These are phyloP conservation scores for Cutaneotrichosporon dermatis DNA, from an alignment of 1,284 basidiomycete genomes.

Conservation along the genomic window DNA sequence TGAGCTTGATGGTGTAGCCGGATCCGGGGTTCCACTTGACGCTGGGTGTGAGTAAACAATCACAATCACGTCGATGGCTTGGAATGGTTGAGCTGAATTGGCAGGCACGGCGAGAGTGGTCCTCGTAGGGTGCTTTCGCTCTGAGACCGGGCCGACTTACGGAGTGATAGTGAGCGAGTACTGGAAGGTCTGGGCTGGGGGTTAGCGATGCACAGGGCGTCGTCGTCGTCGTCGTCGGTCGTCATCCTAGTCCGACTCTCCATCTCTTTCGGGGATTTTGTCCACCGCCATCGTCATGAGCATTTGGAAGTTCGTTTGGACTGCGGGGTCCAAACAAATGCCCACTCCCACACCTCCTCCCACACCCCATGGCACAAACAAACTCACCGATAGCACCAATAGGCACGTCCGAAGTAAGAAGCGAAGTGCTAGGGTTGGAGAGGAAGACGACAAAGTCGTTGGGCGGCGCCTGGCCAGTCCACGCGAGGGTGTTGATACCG, in stretches of 20 bases:
- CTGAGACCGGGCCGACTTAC: neutral
- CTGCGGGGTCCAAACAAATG: too few relatives aligned
- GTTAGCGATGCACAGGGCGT: neutral
- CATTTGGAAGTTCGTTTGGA: too few relatives aligned
- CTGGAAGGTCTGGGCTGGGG: neutral
- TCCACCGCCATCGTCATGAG: too few relatives aligned
- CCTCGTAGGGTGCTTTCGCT: too few relatives aligned
- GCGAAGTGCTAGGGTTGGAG: conserved; percentile 3
- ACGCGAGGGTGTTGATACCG: conserved; percentile 36
- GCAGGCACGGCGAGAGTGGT: too few relatives aligned
- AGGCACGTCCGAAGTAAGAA: conserved; percentile 17
- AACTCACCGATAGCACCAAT: conserved; percentile 2
- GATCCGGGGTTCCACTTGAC: conserved; percentile 18
- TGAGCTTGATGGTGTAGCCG: conserved; percentile 59
- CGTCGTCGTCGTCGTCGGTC: too few relatives aligned
- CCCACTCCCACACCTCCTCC: too few relatives aligned
- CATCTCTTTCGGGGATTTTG: too few relatives aligned
- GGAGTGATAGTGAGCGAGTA: neutral
- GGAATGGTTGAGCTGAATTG: too few relatives aligned
- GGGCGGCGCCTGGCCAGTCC: conserved; percentile 21
- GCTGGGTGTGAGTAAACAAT: neutral
- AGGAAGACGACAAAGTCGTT: conserved; percentile 39
- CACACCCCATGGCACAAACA: too few relatives aligned
- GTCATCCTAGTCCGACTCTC: too few relatives aligned
- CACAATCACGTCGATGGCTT: too few relatives aligned